These are phyloP conservation scores for Lachancea fermentati DNA, from an alignment of 805 yeast genomes.

Conservation along the genomic window DNA sequence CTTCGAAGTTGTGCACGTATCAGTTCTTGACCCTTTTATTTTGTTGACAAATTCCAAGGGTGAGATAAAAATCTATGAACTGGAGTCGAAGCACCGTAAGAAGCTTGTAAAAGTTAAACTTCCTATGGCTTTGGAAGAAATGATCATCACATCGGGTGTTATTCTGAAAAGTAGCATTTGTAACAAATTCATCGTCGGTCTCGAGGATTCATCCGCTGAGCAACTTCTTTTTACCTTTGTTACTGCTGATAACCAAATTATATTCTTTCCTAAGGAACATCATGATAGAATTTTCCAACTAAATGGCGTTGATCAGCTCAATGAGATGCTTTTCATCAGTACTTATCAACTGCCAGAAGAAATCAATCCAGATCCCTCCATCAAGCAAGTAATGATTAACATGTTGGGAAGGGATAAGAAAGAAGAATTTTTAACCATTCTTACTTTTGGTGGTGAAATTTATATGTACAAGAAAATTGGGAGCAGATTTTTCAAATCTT, in stretches of 20 bases:
- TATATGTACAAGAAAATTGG: slow-evolving; percentile 54
- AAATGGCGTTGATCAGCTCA: slow-evolving; percentile 33
- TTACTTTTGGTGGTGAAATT: slow-evolving; percentile 80
- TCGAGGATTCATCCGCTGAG: slow-evolving; percentile 21
- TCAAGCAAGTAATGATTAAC: slow-evolving; percentile 61
- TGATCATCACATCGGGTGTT: slow-evolving; percentile 66
- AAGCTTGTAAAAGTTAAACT: slow-evolving; percentile 33
- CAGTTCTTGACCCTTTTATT: slow-evolving; percentile 56
- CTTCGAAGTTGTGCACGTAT: slow-evolving; percentile 59
- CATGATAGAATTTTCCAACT: slow-evolving; percentile 36
- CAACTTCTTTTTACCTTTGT: slow-evolving; percentile 53
- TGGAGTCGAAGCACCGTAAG: slow-evolving; percentile 32
- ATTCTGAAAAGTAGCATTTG: slow-evolving; percentile 47
- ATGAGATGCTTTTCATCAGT: slow-evolving; percentile 36
- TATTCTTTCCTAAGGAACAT: slow-evolving; percentile 53
- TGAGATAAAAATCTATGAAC: slow-evolving; percentile 56
- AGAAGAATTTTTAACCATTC: slow-evolving; percentile 60
- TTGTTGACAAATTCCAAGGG: slow-evolving; percentile 63
- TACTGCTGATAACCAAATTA: slow-evolving; percentile 70
- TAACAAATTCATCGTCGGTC: slow-evolving; percentile 34
- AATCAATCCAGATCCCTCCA: slow-evolving; percentile 61
- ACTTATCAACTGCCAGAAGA: slow-evolving; percentile 33
- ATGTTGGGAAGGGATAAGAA: slow-evolving; percentile 56
- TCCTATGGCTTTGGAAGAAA: slow-evolving; percentile 35
- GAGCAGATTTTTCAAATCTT: slow-evolving; percentile 14